A percentile compares a stretch with the other conserved stretches of the same genome.
Conservation (phyloP, 1,284 basidiomycete genomes). For the Cryptococcus sp. region DNA sequence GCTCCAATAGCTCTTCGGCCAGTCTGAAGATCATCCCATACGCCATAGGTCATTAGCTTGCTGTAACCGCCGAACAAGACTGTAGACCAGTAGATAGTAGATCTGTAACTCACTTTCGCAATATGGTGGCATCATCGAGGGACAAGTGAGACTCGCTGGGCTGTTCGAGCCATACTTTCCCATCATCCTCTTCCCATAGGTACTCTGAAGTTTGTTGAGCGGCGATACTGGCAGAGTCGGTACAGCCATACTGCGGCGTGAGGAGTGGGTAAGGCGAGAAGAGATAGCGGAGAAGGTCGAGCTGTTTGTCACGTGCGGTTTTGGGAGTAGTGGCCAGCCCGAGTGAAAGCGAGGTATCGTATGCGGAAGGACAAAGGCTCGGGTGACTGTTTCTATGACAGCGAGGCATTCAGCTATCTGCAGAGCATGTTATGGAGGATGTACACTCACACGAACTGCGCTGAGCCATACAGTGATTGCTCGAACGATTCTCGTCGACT, state of each 20-base stretch:
- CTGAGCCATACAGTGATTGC: too few relatives aligned
- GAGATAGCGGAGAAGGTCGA: constrained; percentile 45
- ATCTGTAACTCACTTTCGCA: constrained; percentile 33
- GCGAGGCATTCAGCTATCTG: too few relatives aligned
- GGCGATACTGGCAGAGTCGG: constrained; percentile 39
- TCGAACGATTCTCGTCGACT: too few relatives aligned
- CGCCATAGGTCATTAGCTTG: constrained; percentile 1
- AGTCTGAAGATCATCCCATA: constrained; percentile 59
- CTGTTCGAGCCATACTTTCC: constrained; percentile 38
- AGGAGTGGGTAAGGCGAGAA: constrained; percentile 44
- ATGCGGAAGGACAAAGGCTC: not conserved
- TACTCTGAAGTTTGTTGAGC: constrained; percentile 22
- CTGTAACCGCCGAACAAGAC: not conserved
- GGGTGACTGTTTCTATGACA: not conserved
- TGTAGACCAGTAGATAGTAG: not conserved
- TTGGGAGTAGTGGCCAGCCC: not conserved
- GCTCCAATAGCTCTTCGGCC: constrained; percentile 82
- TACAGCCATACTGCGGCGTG: constrained; percentile 42
- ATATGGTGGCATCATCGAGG: constrained; percentile 27
- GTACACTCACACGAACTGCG: too few relatives aligned
- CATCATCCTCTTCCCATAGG: constrained; percentile 43
- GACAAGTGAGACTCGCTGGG: constrained; percentile 37
- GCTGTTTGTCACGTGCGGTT: constrained; percentile 24
- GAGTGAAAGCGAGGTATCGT: not conserved
- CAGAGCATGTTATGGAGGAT: too few relatives aligned